Evolutionary conservation across 306 rosid species (phyloP), one percentile per base, ranked within the genome.

Genomic region (Gastrolobium villosum): DNA sequence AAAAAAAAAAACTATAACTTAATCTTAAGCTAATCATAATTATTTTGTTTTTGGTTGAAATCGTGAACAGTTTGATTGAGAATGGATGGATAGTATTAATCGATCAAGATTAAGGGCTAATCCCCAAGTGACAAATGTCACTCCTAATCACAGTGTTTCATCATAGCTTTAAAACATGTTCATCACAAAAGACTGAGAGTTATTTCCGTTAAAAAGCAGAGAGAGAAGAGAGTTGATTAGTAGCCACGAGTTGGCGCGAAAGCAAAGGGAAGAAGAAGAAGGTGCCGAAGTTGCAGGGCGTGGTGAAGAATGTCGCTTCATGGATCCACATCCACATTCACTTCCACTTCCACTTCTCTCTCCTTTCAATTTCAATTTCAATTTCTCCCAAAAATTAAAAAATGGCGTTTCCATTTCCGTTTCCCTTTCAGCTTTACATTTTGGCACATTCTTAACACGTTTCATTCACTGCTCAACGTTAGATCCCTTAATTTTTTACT

Each of bases 231-330:
- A 52, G 80, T 78, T 49, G 54, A 79, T 75, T 86, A 28, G 88
- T 66, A 81, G 81, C 97, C 97, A 89, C 89, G 77, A 83, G 80
- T 84, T 87, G 97, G 96, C 90, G 98, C 96, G 98, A 87, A 92
- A 85, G 85, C 44, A 65, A 82, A 82, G 97, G 97, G 69, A 75
- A 61, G 83, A 82, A 74, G 81, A 82, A 69, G 79, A 83, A 77
- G 65, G 76, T 77, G 82, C 91, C 98, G 97, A 94, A 88, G 81
- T 84, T 84, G 84, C 84, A 89, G 98, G 92, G 6, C 76, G 20
- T 64, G 54, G 65, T 77, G 90, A 89, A 90, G 89, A 94, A 90
- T 92, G 96, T 89, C 97, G 72, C 86, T 77, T 68, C 86, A 59
- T 2, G 83, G 77, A 65, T 5, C 80, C 84, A 81, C 85, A 78